These are phyloP conservation scores for Eimeria mitis DNA, from an alignment of 169 alveolate genomes.

Conservation along the genomic window DNA sequence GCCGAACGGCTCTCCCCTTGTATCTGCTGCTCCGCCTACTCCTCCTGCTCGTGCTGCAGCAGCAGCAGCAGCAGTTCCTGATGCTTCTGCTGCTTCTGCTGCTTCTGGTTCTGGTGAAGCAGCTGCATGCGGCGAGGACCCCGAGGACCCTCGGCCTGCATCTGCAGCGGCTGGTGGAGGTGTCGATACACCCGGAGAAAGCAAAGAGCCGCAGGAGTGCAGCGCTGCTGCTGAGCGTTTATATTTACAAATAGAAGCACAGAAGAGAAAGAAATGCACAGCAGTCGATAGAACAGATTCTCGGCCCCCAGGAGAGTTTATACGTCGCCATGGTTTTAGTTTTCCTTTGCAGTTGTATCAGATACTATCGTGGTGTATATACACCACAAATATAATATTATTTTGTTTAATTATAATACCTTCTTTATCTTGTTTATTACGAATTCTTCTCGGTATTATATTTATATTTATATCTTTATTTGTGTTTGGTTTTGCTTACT, in stretches of 20 bases:
- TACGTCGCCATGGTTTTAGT: constrained; percentile 59
- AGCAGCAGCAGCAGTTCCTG: not conserved
- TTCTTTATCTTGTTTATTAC: not conserved
- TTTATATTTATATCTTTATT: not conserved
- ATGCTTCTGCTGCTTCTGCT: not conserved
- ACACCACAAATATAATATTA: not conserved
- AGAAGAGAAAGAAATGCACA: constrained; percentile 6
- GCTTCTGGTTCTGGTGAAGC: no score
- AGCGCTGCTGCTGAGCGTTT: constrained; percentile 4
- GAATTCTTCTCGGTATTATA: not conserved
- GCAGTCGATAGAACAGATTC: constrained; percentile 52
- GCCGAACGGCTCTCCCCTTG: not conserved
- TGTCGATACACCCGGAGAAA: not conserved
- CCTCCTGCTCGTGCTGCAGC: not conserved
- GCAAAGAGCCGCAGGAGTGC: not conserved
- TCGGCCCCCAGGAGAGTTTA: constrained; percentile 62
- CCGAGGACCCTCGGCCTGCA: no score
- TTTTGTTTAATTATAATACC: constrained; percentile 65
- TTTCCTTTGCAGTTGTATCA: constrained; percentile 75
- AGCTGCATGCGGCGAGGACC: no score
- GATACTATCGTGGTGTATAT: constrained; percentile 56
- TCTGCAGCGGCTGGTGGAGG: not conserved
- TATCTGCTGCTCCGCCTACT: no score
- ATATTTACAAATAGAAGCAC: not conserved
- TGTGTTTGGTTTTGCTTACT: constrained; percentile 34